A percentile compares a stretch with the other conserved stretches of the same genome.
Conservation (phyloP, 768 basidiomycete species). For the Daedaleopsis nitida region DNA sequence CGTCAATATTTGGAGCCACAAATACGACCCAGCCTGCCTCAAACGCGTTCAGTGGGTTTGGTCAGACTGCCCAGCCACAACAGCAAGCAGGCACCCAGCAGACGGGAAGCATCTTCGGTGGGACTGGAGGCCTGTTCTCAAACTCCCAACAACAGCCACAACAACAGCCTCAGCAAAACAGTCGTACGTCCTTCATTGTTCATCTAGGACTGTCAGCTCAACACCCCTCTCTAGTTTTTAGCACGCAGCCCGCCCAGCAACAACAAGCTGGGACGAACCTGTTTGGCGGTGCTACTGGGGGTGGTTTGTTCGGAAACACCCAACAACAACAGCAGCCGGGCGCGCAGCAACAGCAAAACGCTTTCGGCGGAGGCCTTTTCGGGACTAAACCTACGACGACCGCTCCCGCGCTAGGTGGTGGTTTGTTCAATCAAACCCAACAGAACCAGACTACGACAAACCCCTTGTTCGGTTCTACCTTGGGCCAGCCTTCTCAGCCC, state of each 20-base stretch:
- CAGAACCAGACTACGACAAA: constrained; percentile 29
- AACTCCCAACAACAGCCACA: constrained; percentile 20
- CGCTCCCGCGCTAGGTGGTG: constrained; percentile 38
- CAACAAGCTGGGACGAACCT: constrained; percentile 34
- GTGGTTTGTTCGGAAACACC: constrained; percentile 25
- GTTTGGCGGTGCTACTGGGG: constrained; percentile 38
- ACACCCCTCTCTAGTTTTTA: constrained; percentile 22
- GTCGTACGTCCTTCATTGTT: constrained; percentile 18
- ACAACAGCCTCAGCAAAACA: constrained; percentile 21
- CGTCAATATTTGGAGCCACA: constrained; percentile 49
- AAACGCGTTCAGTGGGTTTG: neutral
- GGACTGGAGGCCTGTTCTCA: constrained; percentile 17
- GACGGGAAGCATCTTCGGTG: constrained; percentile 21
- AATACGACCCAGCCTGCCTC: constrained; percentile 30
- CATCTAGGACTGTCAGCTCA: neutral
- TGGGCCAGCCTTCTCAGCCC: constrained; percentile 44
- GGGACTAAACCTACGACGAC: constrained; percentile 20
- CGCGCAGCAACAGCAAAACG: constrained; percentile 21
- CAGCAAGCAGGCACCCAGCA: constrained; percentile 28
- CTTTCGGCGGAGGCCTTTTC: constrained; percentile 12
- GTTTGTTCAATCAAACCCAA: constrained; percentile 28
- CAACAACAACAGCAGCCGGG: constrained; percentile 16
- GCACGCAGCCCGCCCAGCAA: constrained; percentile 14
- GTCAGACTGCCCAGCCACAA: constrained; percentile 14
- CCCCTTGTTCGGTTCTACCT: constrained; percentile 52